These are phyloP conservation scores for Talaromyces sp. DNA, from an alignment of 2,329 filamentous ascomycete genomes.

Conservation along the genomic window DNA sequence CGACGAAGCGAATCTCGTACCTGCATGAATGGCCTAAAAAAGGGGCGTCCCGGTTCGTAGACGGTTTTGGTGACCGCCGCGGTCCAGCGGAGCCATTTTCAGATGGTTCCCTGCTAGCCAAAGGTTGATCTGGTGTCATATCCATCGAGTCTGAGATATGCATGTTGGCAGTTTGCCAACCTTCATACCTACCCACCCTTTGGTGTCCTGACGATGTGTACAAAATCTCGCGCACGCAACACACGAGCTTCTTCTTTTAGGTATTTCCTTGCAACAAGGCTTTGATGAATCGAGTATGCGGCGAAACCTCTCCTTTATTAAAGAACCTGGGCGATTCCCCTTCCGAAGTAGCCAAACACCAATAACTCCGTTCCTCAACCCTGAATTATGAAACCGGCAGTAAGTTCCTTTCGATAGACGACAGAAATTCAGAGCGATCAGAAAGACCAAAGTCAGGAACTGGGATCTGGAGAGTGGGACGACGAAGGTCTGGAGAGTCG, in stretches of 20 bases:
- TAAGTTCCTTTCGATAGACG: neutral
- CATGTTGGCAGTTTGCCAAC: slow-evolving; percentile 15
- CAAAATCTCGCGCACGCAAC: neutral
- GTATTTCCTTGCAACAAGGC: neutral
- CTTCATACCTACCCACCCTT: slow-evolving; percentile 9
- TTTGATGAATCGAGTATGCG: neutral
- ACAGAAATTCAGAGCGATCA: neutral
- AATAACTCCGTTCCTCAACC: neutral
- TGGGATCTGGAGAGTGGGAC: neutral
- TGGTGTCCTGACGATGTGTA: neutral
- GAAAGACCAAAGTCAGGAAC: neutral
- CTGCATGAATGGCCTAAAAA: slow-evolving; percentile 39
- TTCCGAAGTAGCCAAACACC: neutral
- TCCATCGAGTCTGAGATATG: slow-evolving; percentile 12
- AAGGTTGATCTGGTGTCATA: slow-evolving; percentile 14
- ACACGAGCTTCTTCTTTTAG: neutral
- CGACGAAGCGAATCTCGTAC: slow-evolving; percentile 18
- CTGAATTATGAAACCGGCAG: neutral
- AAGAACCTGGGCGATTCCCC: neutral
- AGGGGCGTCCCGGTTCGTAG: slow-evolving; percentile 26
- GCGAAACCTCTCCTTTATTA: neutral
- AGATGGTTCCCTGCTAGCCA: slow-evolving; percentile 13
- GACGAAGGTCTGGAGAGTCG: neutral
- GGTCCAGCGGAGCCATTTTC: slow-evolving; percentile 14
- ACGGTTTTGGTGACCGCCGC: slow-evolving; percentile 28